These are phyloP conservation scores for Tilletia horrida DNA, from an alignment of 1,284 basidiomycete genomes.

Conservation along the genomic window DNA sequence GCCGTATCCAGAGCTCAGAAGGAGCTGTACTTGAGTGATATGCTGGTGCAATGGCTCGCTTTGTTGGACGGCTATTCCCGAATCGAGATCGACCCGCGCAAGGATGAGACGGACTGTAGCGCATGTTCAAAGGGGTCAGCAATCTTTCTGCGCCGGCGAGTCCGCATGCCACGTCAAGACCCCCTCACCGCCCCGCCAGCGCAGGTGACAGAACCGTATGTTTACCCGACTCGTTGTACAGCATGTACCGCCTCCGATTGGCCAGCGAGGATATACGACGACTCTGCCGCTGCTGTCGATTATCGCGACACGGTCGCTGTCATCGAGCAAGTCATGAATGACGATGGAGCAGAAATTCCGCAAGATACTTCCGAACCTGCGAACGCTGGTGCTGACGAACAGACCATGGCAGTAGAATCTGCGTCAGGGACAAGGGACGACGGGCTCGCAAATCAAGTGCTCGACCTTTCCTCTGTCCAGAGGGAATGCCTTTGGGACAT, in stretches of 20 bases:
- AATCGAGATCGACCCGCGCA: constrained; percentile 5
- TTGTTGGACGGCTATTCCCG: constrained; percentile 35
- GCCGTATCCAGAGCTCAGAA: constrained; percentile 42
- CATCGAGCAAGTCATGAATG: too few relatives aligned
- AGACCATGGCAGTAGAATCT: too few relatives aligned
- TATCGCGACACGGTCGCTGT: too few relatives aligned
- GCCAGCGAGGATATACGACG: too few relatives aligned
- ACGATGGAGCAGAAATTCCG: too few relatives aligned
- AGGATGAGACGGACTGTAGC: not conserved
- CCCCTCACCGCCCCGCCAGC: not conserved
- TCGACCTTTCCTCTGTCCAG: not conserved
- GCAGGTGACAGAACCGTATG: not conserved
- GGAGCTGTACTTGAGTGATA: constrained; percentile 30
- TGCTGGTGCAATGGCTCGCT: constrained; percentile 39
- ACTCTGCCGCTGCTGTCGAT: too few relatives aligned
- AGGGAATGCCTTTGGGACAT: not conserved
- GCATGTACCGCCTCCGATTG: too few relatives aligned
- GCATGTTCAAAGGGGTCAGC: not conserved
- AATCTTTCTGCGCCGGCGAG: constrained; percentile 1
- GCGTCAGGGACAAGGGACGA: too few relatives aligned
- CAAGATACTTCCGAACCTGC: too few relatives aligned
- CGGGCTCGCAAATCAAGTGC: too few relatives aligned
- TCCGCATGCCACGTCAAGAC: constrained; percentile 2
- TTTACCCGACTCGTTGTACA: too few relatives aligned
- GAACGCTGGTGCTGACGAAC: too few relatives aligned